These are phyloP conservation scores for Rhizopogon roseolus DNA, from an alignment of 768 basidiomycete genomes.

Conservation along the genomic window DNA sequence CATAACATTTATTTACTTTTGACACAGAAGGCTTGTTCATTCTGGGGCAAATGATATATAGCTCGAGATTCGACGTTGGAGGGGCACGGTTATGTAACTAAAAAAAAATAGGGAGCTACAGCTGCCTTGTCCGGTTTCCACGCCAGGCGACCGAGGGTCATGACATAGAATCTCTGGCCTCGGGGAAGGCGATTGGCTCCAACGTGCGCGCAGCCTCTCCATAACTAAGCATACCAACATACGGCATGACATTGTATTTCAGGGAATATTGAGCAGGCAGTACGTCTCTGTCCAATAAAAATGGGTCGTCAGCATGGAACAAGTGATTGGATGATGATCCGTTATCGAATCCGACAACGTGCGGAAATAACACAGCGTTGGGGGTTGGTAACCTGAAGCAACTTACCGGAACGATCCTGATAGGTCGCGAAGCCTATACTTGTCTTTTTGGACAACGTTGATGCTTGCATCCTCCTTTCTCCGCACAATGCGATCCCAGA, in stretches of 20 bases:
- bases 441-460: slow-evolving; percentile 60
- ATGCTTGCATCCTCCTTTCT: slow-evolving; percentile 71
- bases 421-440: slow-evolving; percentile 79
- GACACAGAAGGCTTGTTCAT: too few species aligned
- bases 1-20: too few species aligned
- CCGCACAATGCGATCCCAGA: slow-evolving; percentile 92
- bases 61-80: slow-evolving; percentile 5
- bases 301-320: slow-evolving; percentile 13
- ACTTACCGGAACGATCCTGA: slow-evolving; percentile 73
- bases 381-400: neutral
- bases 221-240: slow-evolving; percentile 74
- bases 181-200: slow-evolving; percentile 30
- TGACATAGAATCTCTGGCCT: slow-evolving; percentile 26
- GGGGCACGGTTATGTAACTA: slow-evolving; percentile 14
- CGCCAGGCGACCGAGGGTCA: slow-evolving; percentile 1
- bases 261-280: slow-evolving; percentile 65
- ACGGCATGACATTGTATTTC: slow-evolving; percentile 89
- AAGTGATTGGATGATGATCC: slow-evolving; percentile 9
- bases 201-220: slow-evolving; percentile 60
- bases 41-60: neutral
- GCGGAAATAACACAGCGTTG: slow-evolving; percentile 10
- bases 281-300: slow-evolving; percentile 44
- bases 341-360: slow-evolving; percentile 11
- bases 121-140: slow-evolving; percentile 5
- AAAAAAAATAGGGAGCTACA: slow-evolving; percentile 3